Percentiles rank a stretch among this genome's conserved stretches.
phyloP scores from a whole-genome alignment of 805 yeast genomes.

The Candida krabiensis region DNA sequence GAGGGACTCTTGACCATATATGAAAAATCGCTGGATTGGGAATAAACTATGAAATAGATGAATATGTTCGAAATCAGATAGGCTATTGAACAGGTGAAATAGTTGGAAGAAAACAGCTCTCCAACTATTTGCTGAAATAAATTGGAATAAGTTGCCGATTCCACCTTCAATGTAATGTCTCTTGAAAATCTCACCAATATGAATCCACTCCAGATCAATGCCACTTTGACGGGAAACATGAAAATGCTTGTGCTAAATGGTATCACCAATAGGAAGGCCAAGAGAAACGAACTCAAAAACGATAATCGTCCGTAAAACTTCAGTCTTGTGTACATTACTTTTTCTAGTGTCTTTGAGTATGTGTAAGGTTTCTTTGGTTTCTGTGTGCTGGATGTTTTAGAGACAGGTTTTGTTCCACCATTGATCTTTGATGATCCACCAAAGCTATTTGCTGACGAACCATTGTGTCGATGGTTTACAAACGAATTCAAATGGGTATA shows the following conservation, averaged over 20 bases:
- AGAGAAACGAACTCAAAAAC: constrained; percentile 18
- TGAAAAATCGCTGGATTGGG: constrained; percentile 23
- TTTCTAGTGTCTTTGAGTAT: constrained; percentile 24
- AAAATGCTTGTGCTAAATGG: constrained; percentile 21
- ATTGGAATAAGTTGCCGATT: constrained; percentile 24
- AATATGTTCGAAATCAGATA: constrained; percentile 21
- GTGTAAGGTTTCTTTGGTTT: constrained; percentile 20
- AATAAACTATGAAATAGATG: constrained; percentile 18
- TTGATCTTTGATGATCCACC: not conserved
- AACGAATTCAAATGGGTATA: not conserved
- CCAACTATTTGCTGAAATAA: constrained; percentile 27
- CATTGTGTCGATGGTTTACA: not conserved
- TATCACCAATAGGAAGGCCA: constrained; percentile 21
- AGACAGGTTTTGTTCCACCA: constrained; percentile 1
- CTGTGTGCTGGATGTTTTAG: not conserved
- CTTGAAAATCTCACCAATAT: constrained; percentile 29
- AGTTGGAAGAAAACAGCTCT: constrained; percentile 24
- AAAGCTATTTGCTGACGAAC: not conserved
- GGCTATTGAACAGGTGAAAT: constrained; percentile 21
- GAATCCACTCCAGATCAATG: constrained; percentile 29
- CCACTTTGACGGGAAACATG: constrained; percentile 26
- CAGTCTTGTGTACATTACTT: constrained; percentile 27
- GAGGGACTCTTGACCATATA: constrained; percentile 35
- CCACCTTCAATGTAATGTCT: constrained; percentile 27
- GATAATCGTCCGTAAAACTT: constrained; percentile 30